Conservation (phyloP, 805 yeast species). For the Yarrowia osloensis region DNA sequence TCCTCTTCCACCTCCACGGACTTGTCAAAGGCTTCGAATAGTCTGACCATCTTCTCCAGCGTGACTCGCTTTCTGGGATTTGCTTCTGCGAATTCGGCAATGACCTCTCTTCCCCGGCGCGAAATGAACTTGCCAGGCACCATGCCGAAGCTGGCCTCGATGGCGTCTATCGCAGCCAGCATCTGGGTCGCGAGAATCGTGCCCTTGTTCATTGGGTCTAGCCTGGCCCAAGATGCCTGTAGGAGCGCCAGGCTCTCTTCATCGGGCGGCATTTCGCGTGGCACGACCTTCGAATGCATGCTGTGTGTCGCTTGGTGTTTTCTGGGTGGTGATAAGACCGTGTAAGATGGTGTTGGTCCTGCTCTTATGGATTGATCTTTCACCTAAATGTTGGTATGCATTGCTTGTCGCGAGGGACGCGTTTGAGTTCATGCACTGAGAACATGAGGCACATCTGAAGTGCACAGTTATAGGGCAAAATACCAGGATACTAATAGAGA, state of each 20-base stretch:
- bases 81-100: neutral
- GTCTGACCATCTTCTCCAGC: neutral
- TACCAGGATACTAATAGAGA: too few relatives aligned
- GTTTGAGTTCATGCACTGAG: conserved; percentile 4
- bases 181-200: conserved; percentile 13
- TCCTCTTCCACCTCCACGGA: neutral
- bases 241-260: neutral
- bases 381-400: neutral
- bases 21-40: conserved; percentile 18
- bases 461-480: too few relatives aligned
- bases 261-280: conserved; percentile 12
- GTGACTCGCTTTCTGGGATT: neutral
- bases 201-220: neutral
- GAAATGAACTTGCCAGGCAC: conserved; percentile 23
- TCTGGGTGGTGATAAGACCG: neutral
- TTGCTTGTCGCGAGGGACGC: conserved; percentile 11
- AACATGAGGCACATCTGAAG: too few relatives aligned
- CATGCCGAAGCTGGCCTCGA: neutral
- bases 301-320: neutral
- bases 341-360: neutral
- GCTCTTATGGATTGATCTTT: neutral
- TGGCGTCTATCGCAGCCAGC: conserved; percentile 18
- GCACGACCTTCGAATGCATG: neutral
- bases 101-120: neutral
- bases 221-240: neutral